phyloP scores from a whole-genome alignment of 805 yeast species.

The Candida sonorensis region DNA sequence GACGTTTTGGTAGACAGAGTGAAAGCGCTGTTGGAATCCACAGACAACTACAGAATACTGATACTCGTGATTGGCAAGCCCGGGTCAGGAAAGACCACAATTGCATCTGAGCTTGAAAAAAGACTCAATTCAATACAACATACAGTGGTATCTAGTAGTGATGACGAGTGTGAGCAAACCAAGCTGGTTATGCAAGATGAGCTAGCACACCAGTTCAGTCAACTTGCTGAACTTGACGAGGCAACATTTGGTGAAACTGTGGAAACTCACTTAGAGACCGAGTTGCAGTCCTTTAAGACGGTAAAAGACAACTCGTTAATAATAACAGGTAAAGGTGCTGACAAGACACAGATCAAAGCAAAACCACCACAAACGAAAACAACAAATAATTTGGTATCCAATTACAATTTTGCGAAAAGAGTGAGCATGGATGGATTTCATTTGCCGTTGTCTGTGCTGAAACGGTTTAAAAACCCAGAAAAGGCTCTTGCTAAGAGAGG shows the following conservation, averaged over 20 bases:
- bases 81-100: conserved; percentile 79
- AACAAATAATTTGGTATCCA: neutral
- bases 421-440: conserved; percentile 79
- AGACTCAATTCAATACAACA: conserved; percentile 26
- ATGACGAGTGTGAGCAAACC: neutral
- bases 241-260: too few species aligned
- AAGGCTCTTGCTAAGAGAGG: conserved; percentile 66
- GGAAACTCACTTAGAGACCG: too few species aligned
- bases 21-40: neutral
- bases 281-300: too few species aligned
- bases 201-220: too few species aligned
- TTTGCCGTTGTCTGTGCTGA: conserved; percentile 42
- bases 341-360: conserved; percentile 5
- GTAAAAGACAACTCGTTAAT: too few species aligned
- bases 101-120: conserved; percentile 41
- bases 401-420: conserved; percentile 33
- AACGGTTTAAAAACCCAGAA: conserved; percentile 45
- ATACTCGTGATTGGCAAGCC: conserved; percentile 71
- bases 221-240: too few species aligned
- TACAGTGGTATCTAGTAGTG: neutral
- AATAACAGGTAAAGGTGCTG: conserved; percentile 5
- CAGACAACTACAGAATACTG: conserved; percentile 37
- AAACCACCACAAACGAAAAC: neutral
- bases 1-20: conserved; percentile 2
- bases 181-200: too few species aligned